These are phyloP conservation scores for Lentinula aciculospora DNA, from an alignment of 768 basidiomycete genomes.

Conservation along the genomic window DNA sequence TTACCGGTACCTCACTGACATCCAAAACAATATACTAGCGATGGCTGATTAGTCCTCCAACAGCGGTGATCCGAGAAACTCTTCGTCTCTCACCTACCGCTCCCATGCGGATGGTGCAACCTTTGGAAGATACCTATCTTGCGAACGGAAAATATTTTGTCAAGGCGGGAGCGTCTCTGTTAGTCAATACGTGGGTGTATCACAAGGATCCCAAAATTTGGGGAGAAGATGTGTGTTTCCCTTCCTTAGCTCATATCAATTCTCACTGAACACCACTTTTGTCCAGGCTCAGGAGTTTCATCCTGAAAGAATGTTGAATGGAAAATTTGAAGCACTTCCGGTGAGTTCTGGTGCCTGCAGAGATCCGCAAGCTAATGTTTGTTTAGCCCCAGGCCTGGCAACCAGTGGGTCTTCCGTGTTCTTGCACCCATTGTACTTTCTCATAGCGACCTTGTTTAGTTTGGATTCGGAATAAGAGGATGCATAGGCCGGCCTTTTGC, in stretches of 20 bases:
- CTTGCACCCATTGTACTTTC: not conserved
- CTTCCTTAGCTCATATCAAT: not conserved
- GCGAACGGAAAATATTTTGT: slow-evolving; percentile 35
- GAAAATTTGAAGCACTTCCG: slow-evolving; percentile 42
- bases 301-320: slow-evolving; percentile 46
- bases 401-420: slow-evolving; percentile 21
- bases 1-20: slow-evolving; percentile 24
- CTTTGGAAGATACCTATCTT: slow-evolving; percentile 31
- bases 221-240: slow-evolving; percentile 39
- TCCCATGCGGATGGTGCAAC: slow-evolving; percentile 24
- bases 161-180: slow-evolving; percentile 21
- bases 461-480: slow-evolving; percentile 14
- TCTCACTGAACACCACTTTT: not conserved
- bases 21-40: not conserved
- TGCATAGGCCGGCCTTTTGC: slow-evolving; percentile 39
- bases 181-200: slow-evolving; percentile 21
- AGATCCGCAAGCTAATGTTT: not conserved
- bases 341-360: slow-evolving; percentile 15
- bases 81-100: slow-evolving; percentile 34
- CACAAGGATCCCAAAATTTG: slow-evolving; percentile 39
- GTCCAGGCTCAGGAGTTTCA: slow-evolving; percentile 36
- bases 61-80: slow-evolving; percentile 33
- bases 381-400: slow-evolving; percentile 36
- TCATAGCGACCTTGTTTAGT: slow-evolving; percentile 18
- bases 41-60: not conserved